These are phyloP conservation scores for Pelargonium citronellum DNA, from an alignment of 441 rosid genomes.

Conservation along the genomic window DNA sequence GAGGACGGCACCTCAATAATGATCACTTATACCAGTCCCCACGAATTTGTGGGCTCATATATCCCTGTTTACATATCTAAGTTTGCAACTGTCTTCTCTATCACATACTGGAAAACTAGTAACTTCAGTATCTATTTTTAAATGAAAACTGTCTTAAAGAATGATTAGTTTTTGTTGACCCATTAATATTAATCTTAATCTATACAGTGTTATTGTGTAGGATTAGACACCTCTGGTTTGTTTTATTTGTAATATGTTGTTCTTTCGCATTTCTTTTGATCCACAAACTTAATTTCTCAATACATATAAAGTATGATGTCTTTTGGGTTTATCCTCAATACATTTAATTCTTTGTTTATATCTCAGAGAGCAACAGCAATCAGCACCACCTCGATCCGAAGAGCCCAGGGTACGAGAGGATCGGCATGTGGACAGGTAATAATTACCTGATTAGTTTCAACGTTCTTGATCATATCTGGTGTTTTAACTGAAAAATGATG, in stretches of 20 bases:
- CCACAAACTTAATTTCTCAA: neutral
- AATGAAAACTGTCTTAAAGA: too few species aligned
- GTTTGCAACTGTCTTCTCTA: too few species aligned
- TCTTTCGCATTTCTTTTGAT: neutral
- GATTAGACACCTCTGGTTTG: neutral
- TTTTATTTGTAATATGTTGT: neutral
- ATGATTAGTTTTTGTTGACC: too few species aligned
- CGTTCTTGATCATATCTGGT: neutral
- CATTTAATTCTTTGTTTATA: slow-evolving; percentile 16
- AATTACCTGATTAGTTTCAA: neutral
- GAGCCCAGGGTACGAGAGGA: slow-evolving; percentile 79
- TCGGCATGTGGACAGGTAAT: slow-evolving; percentile 35
- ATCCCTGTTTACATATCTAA: too few species aligned
- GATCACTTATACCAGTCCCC: too few species aligned
- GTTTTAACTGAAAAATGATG: neutral
- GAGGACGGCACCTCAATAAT: too few species aligned
- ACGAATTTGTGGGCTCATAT: too few species aligned
- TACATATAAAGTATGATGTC: too few species aligned
- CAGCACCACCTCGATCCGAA: slow-evolving; percentile 56
- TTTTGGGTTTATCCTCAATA: neutral
- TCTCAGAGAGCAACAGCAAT: slow-evolving; percentile 54
- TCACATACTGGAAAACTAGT: too few species aligned
- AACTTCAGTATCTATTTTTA: too few species aligned
- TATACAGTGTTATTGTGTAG: too few species aligned
- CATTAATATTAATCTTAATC: too few species aligned